Evolutionary conservation across 805 yeast species (phyloP), one percentile per base, ranked within the genome.

Genomic region (Myxozyma sirexii): DNA sequence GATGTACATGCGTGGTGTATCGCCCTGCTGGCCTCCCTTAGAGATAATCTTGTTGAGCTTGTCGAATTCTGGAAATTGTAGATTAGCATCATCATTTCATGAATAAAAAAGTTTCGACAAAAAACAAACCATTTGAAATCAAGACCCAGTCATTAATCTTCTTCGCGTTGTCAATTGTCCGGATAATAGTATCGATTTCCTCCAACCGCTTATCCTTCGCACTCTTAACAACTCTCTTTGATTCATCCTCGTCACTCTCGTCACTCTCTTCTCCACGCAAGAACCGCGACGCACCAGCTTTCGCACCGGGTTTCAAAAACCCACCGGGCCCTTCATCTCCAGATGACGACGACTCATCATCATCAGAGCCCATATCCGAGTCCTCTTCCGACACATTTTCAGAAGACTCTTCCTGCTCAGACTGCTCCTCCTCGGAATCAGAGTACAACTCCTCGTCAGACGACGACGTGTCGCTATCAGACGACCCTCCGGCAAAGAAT

Each of bases 171-270:
- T 86, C 91, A 69, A 91, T 83, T 54, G 83, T 80, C 69, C 84
- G 86, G 67, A 86, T 82, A 35, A 82, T 75, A 26, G 79, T 79
- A 68, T 83, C 85, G 77, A 94, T 82, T 74, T 94, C 99, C 72
- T 91, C 97, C 68, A 91, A 74, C 62, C 91, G 80, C 79, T 93
- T 94, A 66, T 92, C 98, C 77, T 87, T 90, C 55, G 97, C 97
- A 59, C 94, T 85, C 77, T 90, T 92, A 68, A 93, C 97, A 43
- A 91, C 90, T 67, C 86, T 88, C 73, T 84, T 87, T 70, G 86
- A 88, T 15, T 65, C 68, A 59, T 87, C 93, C 59, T 84, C 89
- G 55, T 77, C 80, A 29, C 73, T 74, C 15, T 75, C 80, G 44
- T 75, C 76, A 54, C 69, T 72, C 46, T 71, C 71, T 27, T 70